These are phyloP conservation scores for Xylaria polymorpha DNA, from an alignment of 2,329 filamentous ascomycete species.

Conservation along the genomic window DNA sequence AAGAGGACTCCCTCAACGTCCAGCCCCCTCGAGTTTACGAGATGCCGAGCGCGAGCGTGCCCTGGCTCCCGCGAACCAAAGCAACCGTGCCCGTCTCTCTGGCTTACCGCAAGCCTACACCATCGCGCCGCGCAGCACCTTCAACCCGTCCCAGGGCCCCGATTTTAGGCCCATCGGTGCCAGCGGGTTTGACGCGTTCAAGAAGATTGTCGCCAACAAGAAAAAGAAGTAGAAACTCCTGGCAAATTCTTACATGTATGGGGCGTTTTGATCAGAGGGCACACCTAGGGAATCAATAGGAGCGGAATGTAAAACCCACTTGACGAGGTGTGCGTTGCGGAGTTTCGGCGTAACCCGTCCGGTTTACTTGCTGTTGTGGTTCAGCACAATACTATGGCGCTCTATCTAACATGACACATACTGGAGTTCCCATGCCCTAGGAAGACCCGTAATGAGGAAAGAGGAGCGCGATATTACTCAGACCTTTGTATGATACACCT, in stretches of 20 bases:
- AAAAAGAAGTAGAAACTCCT: slow-evolving; percentile 66
- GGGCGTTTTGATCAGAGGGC: background rate
- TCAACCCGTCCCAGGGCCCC: slow-evolving; percentile 62
- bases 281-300: background rate
- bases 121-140: slow-evolving; percentile 71
- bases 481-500: slow-evolving; percentile 13
- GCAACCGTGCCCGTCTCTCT: slow-evolving; percentile 67
- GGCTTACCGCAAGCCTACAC: slow-evolving; percentile 68
- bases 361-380: background rate
- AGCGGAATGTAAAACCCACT: background rate
- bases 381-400: background rate
- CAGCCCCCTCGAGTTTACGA: slow-evolving; percentile 42
- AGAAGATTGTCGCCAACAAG: slow-evolving; percentile 67
- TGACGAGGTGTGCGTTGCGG: slow-evolving; percentile 6
- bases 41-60: slow-evolving; percentile 68
- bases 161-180: slow-evolving; percentile 71
- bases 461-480: background rate
- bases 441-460: background rate
- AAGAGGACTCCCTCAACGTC: slow-evolving; percentile 49
- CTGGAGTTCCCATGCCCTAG: background rate
- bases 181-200: slow-evolving; percentile 72
- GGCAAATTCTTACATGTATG: background rate
- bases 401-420: background rate
- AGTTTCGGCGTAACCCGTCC: slow-evolving; percentile 25
- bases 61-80: slow-evolving; percentile 65